Conservation (phyloP, 345 rosid genomes). For the Camelina laxa region DNA sequence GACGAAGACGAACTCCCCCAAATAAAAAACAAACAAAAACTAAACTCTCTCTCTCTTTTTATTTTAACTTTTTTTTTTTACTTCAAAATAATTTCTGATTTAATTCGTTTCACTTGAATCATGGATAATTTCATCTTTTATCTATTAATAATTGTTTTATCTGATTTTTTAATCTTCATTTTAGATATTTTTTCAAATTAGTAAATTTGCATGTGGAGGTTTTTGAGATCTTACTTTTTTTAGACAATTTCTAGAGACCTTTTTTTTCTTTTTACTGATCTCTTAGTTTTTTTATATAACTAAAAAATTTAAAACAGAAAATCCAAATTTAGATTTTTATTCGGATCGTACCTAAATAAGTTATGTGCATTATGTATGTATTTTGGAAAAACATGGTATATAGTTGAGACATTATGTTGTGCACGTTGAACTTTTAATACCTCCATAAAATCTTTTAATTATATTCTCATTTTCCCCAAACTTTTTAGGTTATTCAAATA, state of each 20-base stretch:
- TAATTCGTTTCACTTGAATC: slow-evolving; percentile 21
- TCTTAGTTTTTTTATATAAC: slow-evolving; percentile 28
- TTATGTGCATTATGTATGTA: slow-evolving; percentile 7
- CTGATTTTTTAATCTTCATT: not conserved
- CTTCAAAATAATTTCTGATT: not conserved
- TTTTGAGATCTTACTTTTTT: slow-evolving; percentile 29
- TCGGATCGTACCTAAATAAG: not conserved
- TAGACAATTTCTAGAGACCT: slow-evolving; percentile 25
- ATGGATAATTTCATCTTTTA: not conserved
- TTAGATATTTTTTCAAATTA: slow-evolving; percentile 29
- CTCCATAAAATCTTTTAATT: slow-evolving; percentile 12
- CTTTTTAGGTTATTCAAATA: not conserved
- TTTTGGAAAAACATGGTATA: not conserved
- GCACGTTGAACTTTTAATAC: slow-evolving; percentile 39
- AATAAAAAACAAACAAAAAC: too few relatives aligned
- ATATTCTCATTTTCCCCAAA: not conserved
- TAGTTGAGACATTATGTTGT: slow-evolving; percentile 43
- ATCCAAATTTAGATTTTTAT: slow-evolving; percentile 24
- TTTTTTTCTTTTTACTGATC: slow-evolving; percentile 1
- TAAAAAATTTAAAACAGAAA: slow-evolving; percentile 32
- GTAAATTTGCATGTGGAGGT: slow-evolving; percentile 35
- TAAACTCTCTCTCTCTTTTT: slow-evolving; percentile 7
- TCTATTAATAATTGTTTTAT: slow-evolving; percentile 27
- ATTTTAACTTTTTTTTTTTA: not conserved
- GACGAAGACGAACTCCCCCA: slow-evolving; percentile 23